Base-by-base conservation (phyloP, 1,139 yeast genomes). In the Hanseniaspora uvarum region DNA sequence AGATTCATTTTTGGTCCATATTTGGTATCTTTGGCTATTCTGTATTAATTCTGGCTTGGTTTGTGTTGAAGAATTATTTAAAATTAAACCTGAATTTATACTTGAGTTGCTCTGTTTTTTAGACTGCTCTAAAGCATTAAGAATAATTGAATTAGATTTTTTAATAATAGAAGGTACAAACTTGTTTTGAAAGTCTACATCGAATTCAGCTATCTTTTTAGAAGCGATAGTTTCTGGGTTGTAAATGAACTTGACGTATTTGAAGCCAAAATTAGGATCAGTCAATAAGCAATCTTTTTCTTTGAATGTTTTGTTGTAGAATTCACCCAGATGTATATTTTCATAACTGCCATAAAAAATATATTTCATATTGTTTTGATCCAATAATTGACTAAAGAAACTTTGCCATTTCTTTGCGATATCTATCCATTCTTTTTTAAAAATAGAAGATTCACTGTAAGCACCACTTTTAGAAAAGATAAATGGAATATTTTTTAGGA, bases 1-100 rank as follows among this genome's bases (percentile, higher is more conserved):
- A 7, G 56, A 49, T 30, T 73, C 77, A 19, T 59, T 56, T 56
- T 73, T 72, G 5, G 68, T 62, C 88, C 87, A 83, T 34, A 78
- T 57, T 56, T 81, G 83, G 56, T 68, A 68, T 5, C 61, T 60
- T 0, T 59, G 53, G 43, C 64, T 64, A 45, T 60, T 58, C 18
- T 60, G 56, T 1, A 63, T 57, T 8, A 72, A 57, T n/a, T 58
- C 54, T 0, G 78, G 76, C 2, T 57, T 47, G 18, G 51, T 45
- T 14, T 45, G 41, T 2, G 36, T 45, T 2, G 34, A 45, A 7
- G 54, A 54, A 26, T 49, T 54, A 24, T 21, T 34, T 11, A 54
- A n/a, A 8, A 54, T 37, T 23, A 54, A 30, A n/a, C 48, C 47
- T 12, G 50, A 39, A 8, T 55, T 30, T 1, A 59, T 58, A 12